Percentiles rank a stretch among this genome's conserved stretches.
Evolutionary conservation across 2,329 filamentous ascomycete species (phyloP).

Genomic region (Epichloe coenophiala): DNA sequence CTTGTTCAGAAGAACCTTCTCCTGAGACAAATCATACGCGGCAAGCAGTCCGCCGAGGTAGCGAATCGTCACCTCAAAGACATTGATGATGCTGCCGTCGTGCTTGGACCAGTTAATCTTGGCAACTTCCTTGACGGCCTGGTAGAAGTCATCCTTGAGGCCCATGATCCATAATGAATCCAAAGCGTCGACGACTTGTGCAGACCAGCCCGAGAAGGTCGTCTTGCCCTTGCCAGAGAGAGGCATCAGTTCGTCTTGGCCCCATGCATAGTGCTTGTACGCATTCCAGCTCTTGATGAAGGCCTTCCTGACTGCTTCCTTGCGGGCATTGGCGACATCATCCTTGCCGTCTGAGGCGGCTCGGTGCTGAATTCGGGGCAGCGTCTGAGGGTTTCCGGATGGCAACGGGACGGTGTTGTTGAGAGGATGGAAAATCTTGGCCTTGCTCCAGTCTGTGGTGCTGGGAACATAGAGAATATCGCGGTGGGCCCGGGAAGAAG

Average conservation of each 20-base stretch:
- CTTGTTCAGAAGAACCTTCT: conserved; percentile 33
- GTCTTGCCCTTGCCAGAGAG: conserved; percentile 32
- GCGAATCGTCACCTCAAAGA: conserved; percentile 51
- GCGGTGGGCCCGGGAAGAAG: conserved; percentile 8
- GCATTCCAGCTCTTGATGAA: conserved; percentile 35
- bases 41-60: conserved; percentile 38
- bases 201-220: conserved; percentile 40
- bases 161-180: conserved; percentile 49
- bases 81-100: conserved; percentile 29
- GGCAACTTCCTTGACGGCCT: conserved; percentile 33
- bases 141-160: conserved; percentile 39
- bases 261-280: conserved; percentile 42
- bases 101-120: conserved; percentile 42
- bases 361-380: conserved; percentile 30
- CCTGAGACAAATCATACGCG: conserved; percentile 37
- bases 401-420: conserved; percentile 21
- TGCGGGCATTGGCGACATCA: conserved; percentile 19
- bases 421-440: conserved; percentile 19
- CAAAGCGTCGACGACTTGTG: conserved; percentile 44
- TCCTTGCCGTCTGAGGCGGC: conserved; percentile 24
- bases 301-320: conserved; percentile 23
- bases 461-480: conserved; percentile 20
- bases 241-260: conserved; percentile 41
- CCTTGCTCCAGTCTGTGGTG: conserved; percentile 25
- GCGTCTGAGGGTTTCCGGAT: conserved; percentile 17